phyloP scores from a whole-genome alignment of 257 asterid genomes.

The Salvia miltiorrhiza region DNA sequence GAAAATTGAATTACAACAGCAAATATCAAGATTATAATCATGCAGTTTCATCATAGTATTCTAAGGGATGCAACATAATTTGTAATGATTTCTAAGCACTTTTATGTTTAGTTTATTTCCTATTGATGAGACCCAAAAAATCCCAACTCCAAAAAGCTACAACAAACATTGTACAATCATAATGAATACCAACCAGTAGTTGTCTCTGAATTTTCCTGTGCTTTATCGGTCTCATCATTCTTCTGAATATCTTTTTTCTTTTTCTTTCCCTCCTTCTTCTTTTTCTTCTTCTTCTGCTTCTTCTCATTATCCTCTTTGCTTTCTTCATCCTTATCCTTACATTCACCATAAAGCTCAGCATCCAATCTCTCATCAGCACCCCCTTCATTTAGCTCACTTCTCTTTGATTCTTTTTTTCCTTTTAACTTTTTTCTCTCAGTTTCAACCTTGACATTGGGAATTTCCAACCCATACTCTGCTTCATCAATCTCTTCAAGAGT shows the following conservation, averaged over 20 bases:
- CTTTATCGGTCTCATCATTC: constrained; percentile 26
- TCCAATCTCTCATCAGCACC: constrained; percentile 29
- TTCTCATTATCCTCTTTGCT: constrained; percentile 29
- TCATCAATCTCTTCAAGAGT: constrained; percentile 92
- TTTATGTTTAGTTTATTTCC: neutral
- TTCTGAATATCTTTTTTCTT: constrained; percentile 31
- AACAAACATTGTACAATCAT: neutral
- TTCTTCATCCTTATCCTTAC: constrained; percentile 25
- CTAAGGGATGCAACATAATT: neutral
- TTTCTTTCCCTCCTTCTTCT: constrained; percentile 34
- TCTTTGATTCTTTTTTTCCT: constrained; percentile 39
- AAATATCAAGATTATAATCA: neutral
- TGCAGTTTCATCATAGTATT: neutral
- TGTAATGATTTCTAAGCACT: constrained; percentile 4
- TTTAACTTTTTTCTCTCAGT: constrained; percentile 26
- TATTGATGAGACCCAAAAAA: neutral
- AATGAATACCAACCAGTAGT: constrained; percentile 46
- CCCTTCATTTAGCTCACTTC: constrained; percentile 30
- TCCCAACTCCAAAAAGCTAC: neutral
- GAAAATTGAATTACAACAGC: neutral
- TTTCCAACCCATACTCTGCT: constrained; percentile 56
- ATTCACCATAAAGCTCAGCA: constrained; percentile 29
- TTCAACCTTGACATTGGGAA: constrained; percentile 34
- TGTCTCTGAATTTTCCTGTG: constrained; percentile 32
- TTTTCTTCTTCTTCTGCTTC: constrained; percentile 36